Base-by-base conservation (phyloP, 1,284 basidiomycete genomes). In the Trametes versicolor region DNA sequence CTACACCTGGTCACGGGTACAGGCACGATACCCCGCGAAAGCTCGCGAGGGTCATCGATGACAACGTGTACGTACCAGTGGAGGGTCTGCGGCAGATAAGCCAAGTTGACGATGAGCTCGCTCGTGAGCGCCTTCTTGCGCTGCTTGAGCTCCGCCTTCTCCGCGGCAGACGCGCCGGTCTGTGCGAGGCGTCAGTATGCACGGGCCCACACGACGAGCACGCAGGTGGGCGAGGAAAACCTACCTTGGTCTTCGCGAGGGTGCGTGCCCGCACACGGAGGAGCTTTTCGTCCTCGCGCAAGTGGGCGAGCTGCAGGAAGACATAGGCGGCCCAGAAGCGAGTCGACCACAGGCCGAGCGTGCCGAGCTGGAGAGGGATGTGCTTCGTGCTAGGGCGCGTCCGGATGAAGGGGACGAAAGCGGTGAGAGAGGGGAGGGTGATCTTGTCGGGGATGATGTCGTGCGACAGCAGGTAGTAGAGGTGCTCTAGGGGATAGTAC, bases 401-500 rank as follows among this genome's bases (percentile, higher is more conserved):
- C 45, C 78, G 76, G 23, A 76, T 54, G 47, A 63, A 65, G 27
- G 70, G 68, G 5, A 73, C 47, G 41, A 72, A 77, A 17, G 81
- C 78, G 61, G 85, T 73, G 7, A 84, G 68, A 19, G 84, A 78
- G 8, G 77, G 66, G 12, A 85, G 73, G 21, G 83, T 75, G 47
- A 90, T 71, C 27, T 81, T 78, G 3, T 83, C 69, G 6, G 90
- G 87, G 57, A 94, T 83, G 58, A 95, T 79, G 21, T 83, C 82
- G 71, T 92, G 87, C 1, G 85, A 81, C 32, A 84, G 78, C 62
- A 95, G 82, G 74, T 92, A 95, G 72, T 85, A 90, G 36, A 92
- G 76, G 71, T 95, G 92, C 72, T 95, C 93, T 58, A 95, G 82
- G 1, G 92, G 93, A 73, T 92, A 95, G 79, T 92, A 95, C 1